Evolutionary conservation across 768 basidiomycete genomes (phyloP).

Genomic region (Boletus vinaceobasis): DNA sequence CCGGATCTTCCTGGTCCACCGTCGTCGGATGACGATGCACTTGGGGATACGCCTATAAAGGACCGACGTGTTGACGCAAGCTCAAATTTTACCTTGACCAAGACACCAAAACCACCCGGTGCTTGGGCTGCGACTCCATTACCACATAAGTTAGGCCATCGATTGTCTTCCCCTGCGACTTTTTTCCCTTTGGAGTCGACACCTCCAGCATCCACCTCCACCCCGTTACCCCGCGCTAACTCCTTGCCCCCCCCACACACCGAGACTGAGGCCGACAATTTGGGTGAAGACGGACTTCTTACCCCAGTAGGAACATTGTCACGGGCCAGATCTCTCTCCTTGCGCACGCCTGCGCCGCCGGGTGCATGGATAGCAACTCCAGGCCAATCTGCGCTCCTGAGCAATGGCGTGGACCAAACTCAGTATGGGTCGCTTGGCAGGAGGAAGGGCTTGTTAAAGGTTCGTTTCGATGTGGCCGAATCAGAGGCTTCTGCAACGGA

Average conservation of each 20-base stretch:
- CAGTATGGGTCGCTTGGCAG: slow-evolving; percentile 34
- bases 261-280: slow-evolving; percentile 16
- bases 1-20: slow-evolving; percentile 69
- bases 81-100: slow-evolving; percentile 33
- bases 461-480: slow-evolving; percentile 61
- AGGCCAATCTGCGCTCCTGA: slow-evolving; percentile 26
- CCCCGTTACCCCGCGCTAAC: slow-evolving; percentile 18
- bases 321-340: slow-evolving; percentile 42
- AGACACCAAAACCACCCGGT: slow-evolving; percentile 47
- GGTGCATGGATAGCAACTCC: slow-evolving; percentile 68
- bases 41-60: slow-evolving; percentile 24
- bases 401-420: slow-evolving; percentile 22
- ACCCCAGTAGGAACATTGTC: slow-evolving; percentile 52
- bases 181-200: slow-evolving; percentile 25
- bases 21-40: slow-evolving; percentile 46
- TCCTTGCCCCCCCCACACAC: slow-evolving; percentile 14
- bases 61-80: slow-evolving; percentile 12
- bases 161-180: slow-evolving; percentile 14
- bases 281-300: slow-evolving; percentile 24
- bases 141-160: slow-evolving; percentile 17
- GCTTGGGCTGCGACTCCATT: slow-evolving; percentile 44
- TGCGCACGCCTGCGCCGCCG: slow-evolving; percentile 63
- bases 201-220: slow-evolving; percentile 26
- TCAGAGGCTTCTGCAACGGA: slow-evolving; percentile 32
- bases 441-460: slow-evolving; percentile 61